Evolutionary conservation across 2,329 filamentous ascomycete species (phyloP).

Genomic region (Alternaria gansuensis): DNA sequence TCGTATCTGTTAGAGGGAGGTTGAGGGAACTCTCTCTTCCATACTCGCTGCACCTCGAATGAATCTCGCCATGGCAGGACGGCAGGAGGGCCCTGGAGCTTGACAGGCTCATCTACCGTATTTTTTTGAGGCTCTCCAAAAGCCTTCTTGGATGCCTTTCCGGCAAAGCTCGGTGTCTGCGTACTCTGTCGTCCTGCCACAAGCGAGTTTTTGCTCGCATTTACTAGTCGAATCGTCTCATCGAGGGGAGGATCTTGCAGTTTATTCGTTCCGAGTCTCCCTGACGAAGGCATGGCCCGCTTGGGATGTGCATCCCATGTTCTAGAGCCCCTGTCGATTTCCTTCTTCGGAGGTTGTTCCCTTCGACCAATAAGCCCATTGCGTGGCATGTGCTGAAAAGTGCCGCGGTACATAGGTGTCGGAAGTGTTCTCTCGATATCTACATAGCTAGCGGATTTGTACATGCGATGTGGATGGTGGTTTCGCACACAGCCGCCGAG

Average conservation of each 20-base stretch:
- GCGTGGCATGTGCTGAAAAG: background rate
- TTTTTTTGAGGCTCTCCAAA: background rate
- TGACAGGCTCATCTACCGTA: background rate
- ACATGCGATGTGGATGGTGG: constrained; percentile 12
- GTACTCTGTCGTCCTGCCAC: constrained; percentile 5
- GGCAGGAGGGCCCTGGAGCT: constrained; percentile 6
- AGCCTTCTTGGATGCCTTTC: background rate
- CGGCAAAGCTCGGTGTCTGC: constrained; percentile 3
- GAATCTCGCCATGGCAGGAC: constrained; percentile 20
- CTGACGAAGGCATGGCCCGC: constrained; percentile 12
- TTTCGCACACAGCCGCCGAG: constrained; percentile 14
- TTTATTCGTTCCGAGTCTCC: constrained; percentile 1
- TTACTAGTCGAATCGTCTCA: constrained; percentile 16
- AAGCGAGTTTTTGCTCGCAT: constrained; percentile 14
- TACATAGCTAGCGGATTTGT: constrained; percentile 6
- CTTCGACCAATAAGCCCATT: constrained; percentile 2
- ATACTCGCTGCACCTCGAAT: constrained; percentile 10
- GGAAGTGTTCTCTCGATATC: background rate
- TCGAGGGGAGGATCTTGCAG: constrained; percentile 3
- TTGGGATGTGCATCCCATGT: background rate
- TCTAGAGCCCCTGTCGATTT: constrained; percentile 1
- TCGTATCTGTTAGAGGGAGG: constrained; percentile 9
- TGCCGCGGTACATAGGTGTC: background rate
- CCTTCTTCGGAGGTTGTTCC: constrained; percentile 7
- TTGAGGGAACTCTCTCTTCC: constrained; percentile 8